Evolutionary conservation across 345 rosid genomes (phyloP), one percentile per base, ranked within the genome.

Genomic region (Dovyalis caffra): DNA sequence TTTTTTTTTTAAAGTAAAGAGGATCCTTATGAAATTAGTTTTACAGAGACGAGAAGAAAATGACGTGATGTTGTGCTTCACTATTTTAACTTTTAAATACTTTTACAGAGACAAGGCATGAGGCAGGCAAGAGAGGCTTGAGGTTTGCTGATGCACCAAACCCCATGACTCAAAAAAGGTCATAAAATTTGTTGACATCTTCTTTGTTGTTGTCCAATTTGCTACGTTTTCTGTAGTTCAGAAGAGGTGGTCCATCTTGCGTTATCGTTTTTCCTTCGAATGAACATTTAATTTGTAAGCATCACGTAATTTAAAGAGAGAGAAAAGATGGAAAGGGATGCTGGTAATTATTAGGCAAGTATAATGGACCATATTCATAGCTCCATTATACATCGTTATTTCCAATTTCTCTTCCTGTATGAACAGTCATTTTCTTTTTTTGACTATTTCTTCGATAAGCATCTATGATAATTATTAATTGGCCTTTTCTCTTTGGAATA

Each of bases 371-470:
- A n/a, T 28, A 12, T n/a, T 53, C 58, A 57, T 15, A 23, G 43
- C 32, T 68, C 16, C 58, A 68, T 28, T 18, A 14, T n/a, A 3
- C 1, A 4, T 5, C 1, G 33, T 18, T 9, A 12, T 32, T 64
- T 1, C 32, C 70, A 10, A 68, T 60, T 31, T 29, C 51, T 8
- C 21, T 18, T 81, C 25, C 10, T 18, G 0, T 29, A 26, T 75
- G 2, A 26, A 60, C 45, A 45, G 69, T 38, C 58, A 4, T 70
- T 71, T 29, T 8, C 6, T 68, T 34, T n/a, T n/a, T 37, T 43
- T 38, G 31, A 66, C 43, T 37, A 26, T 69, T n/a, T 77, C 60
- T 21, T 34, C 53, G 8, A 65, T 60, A 14, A 51, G 76, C 62
- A 64, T 47, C 35, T 6, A 3, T 11, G 28, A 56, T 33, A 0